Base-by-base conservation (phyloP, 2,329 filamentous ascomycete genomes). In the Fusarium sp. region DNA sequence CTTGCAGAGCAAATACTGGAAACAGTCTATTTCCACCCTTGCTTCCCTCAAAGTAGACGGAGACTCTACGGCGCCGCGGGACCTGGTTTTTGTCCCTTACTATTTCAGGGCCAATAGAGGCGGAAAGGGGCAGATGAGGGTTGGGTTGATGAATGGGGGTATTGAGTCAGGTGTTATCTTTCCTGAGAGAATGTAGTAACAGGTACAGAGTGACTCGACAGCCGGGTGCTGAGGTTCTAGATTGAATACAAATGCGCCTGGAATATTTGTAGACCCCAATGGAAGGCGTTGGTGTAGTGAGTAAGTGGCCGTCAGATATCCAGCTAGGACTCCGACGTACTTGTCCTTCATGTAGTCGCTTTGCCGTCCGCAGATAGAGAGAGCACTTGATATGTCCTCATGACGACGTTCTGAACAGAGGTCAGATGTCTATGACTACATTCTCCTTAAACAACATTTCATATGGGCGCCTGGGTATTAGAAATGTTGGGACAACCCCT, bases 91-190 rank as follows among this genome's bases (percentile, higher is more conserved):
- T 18, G 56, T 68, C 29, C 69, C 47, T 20, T 69, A 70, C 47
- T 70, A 62, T 59, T 67, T 69, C n/a, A 66, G 65, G 50, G 59
- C 59, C 4, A 68, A 70, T 29, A 67, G 69, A 16, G 69, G 62
- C 18, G 73, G 71, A 6, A 27, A 67, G 10, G 71, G 69, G 7
- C 73, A 72, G 24, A 76, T 74, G 74, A 74, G 67, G 27, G 63
- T 76, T 35, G 65, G 71, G 5, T 56, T 76, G 14, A 27, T 66
- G 27, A 74, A 70, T 14, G 62, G 69, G 5, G 62, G 71, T 5
- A 35, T 14, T 1, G 42, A 31, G 27, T 56, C 69, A 54, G 71
- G 69, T 8, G 20, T 22, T 10, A 29, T 62, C n/a, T 72, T 71
- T 18, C 66, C 69, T 31, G 64, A 75, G 50, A 65, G 52, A 37